A percentile compares a stretch with the other conserved stretches of the same genome.
Evolutionary conservation across 2,329 filamentous ascomycete genomes (phyloP).

Genomic region (Coniella lustricola): DNA sequence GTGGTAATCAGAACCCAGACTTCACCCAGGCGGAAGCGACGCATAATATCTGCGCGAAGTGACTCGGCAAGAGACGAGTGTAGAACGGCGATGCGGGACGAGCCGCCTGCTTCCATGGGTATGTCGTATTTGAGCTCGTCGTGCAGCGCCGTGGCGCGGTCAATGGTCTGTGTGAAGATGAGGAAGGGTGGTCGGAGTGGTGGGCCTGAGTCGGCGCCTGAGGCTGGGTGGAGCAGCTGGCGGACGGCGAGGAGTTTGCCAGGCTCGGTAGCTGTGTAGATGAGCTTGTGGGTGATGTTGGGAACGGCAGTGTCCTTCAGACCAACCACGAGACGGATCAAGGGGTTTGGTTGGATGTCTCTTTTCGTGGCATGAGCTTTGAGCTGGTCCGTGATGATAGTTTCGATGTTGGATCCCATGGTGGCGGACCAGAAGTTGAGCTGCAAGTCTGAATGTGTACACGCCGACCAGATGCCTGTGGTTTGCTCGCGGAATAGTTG

Average conservation of each 20-base stretch:
- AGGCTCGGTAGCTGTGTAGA: slow-evolving; percentile 86
- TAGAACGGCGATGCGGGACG: slow-evolving; percentile 77
- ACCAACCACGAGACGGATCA: slow-evolving; percentile 86
- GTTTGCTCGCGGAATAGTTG: slow-evolving; percentile 87
- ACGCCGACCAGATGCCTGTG: slow-evolving; percentile 73
- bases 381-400: slow-evolving; percentile 64
- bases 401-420: slow-evolving; percentile 89
- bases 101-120: slow-evolving; percentile 76
- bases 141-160: slow-evolving; percentile 78
- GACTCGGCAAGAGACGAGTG: slow-evolving; percentile 78
- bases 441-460: slow-evolving; percentile 61
- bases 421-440: slow-evolving; percentile 92
- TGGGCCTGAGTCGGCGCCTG: slow-evolving; percentile 46
- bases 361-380: slow-evolving; percentile 41
- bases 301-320: slow-evolving; percentile 93
- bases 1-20: slow-evolving; percentile 97
- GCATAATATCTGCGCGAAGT: slow-evolving; percentile 74
- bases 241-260: slow-evolving; percentile 89
- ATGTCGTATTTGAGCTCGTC: slow-evolving; percentile 93
- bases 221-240: slow-evolving; percentile 74
- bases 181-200: slow-evolving; percentile 79
- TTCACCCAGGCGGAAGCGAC: slow-evolving; percentile 81
- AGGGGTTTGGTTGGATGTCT: slow-evolving; percentile 34
- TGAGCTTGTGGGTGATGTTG: slow-evolving; percentile 81
- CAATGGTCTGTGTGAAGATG: slow-evolving; percentile 94